Base-by-base conservation (phyloP, 495 filamentous ascomycete species). In the Aspergillus funiculosus region DNA sequence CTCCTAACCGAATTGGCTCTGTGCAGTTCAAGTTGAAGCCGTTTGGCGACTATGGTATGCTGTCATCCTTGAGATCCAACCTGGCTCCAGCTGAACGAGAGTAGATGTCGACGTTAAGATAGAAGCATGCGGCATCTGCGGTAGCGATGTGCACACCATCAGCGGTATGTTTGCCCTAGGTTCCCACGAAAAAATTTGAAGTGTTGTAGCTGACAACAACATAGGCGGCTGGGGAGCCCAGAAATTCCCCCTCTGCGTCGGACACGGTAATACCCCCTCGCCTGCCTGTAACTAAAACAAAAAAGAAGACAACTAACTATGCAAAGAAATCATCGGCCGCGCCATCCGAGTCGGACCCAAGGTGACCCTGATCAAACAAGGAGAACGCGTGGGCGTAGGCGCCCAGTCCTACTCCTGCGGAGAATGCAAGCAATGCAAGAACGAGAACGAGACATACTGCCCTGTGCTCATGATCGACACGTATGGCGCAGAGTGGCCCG, bases 381-480 rank as follows among this genome's bases (percentile, higher is more conserved):
- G 87, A 31, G 81, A 89, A 54, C 80, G 86, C 32, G 87, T 88
- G 25, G 87, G 86, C 31, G 82, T 90, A 3, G 86, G 87, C 28
- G 84, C 87, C 4, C 86, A 89, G 65, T 77, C 85, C 32, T 78
- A 78, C 66, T 76, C 82, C 24, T 88, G 86, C 62, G 64, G 89
- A 51, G 74, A 79, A 28, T 86, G 82, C 71, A 62, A 76, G 63
- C 75, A 78, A 48, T 85, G 82, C 71, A 79, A 77, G 55, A 71
- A 74, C 62, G 80, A 79, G 37, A 85, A 89, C 47, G 87, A 90
- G 68, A 87, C 84, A 57, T 90, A 89, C 60, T 90, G 85, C 68
- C 79, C 80, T 6, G 69, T 85, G 30, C 59, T 70, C 46, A 71
- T 56, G 26, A 61, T 63, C 61, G 79, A 83, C 58, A 87, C 82